These are phyloP conservation scores for Selaginella tamariscina DNA, from an alignment of 75 land plant species.

Conservation along the genomic window DNA sequence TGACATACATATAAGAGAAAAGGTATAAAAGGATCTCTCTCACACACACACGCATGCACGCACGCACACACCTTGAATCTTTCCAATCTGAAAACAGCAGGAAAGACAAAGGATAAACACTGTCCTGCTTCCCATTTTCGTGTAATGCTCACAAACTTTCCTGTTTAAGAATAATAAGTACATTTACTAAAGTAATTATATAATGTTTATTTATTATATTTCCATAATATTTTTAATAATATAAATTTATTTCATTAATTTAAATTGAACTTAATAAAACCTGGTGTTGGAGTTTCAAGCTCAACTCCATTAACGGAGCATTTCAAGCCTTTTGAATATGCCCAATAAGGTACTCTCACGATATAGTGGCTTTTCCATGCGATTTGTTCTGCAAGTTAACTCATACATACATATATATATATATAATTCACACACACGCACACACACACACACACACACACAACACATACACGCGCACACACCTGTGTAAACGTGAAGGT, in stretches of 20 bases:
- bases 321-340: constrained; percentile 23
- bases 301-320: constrained; percentile 38
- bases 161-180: constrained; percentile 24
- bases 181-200: neutral
- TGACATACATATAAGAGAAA: no score
- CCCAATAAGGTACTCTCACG: constrained; percentile 30
- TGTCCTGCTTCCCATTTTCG: constrained; percentile 50
- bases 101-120: constrained; percentile 38
- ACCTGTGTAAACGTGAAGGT: constrained; percentile 29
- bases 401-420: no score
- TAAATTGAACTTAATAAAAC: constrained; percentile 20
- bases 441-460: neutral
- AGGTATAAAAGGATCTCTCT: no score
- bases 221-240: neutral
- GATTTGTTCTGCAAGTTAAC: neutral
- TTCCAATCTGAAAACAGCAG: constrained; percentile 33
- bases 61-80: constrained; percentile 80
- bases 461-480: constrained; percentile 7
- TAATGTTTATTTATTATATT: neutral
- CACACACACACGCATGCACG: no score
- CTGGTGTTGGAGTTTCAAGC: constrained; percentile 42
- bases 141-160: constrained; percentile 44
- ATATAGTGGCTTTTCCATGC: constrained; percentile 14
- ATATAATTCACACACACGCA: constrained; percentile 1
- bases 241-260: neutral